Evolutionary conservation across 2,329 filamentous ascomycete species (phyloP), one percentile per base, ranked within the genome.

Genomic region (Pestalotiopsis fici): DNA sequence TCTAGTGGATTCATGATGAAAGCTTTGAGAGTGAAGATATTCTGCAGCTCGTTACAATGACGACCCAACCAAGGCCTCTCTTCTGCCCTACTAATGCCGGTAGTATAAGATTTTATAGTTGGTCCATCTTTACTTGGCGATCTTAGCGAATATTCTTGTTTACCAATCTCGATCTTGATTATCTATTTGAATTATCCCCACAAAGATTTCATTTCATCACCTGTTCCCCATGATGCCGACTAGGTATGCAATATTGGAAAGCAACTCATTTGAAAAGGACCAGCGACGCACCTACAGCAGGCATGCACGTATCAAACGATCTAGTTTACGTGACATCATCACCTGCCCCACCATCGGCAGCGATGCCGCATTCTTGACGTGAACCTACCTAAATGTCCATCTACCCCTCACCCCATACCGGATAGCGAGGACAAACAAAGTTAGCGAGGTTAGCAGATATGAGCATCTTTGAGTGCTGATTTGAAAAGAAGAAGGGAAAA

Each of bases 251-350:
- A 57, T 27, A 13, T 57, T 31, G 23, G 12, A 27, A 27, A 25
- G 23, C 23, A 25, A 28, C 55, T 13, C 11, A 57, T 18, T 57
- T 27, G 18, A 6, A 57, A 5, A 25, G 5, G 18, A 35, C 23
- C 21, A 57, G 18, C 11, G 43, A n/a, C 43, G 43, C n/a, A n/a
- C n/a, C n/a, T n/a, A n/a, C n/a, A n/a, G 23, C 55, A 31, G 15
- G 55, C 55, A 60, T 60, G n/a, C n/a, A n/a, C n/a, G n/a, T n/a
- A n/a, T n/a, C n/a, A n/a, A n/a, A 12, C 11, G 47, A 18, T 64
- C 5, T 18, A 31, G 18, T 43, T 28, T 28, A 35, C 3, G 60
- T 67, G 65, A 67, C 65, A 67, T 67, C 65, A 67, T 54, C 35
- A 43, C 25, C 59, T 28, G 25, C 27, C 50, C 35, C 50, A 50